Percentiles rank a stretch among this genome's conserved stretches.
Evolutionary conservation across 306 rosid genomes (phyloP).

Genomic region (Abrus pulchellus): DNA sequence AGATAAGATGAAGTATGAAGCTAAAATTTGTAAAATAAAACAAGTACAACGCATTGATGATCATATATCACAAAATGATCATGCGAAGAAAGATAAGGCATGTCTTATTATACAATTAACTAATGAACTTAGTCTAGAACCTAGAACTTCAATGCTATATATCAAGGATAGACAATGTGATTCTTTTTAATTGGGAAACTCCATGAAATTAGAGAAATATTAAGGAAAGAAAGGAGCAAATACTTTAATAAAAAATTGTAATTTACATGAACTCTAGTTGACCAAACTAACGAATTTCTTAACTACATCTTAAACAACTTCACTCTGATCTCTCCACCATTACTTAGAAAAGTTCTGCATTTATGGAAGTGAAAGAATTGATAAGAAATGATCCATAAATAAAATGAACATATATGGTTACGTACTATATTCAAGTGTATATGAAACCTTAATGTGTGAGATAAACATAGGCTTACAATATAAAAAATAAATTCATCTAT

Average conservation of each 20-base stretch:
- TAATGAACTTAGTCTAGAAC: neutral
- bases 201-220: constrained; percentile 34
- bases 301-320: constrained; percentile 58
- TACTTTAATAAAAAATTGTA: neutral
- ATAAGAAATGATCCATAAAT: neutral
- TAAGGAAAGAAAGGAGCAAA: constrained; percentile 29
- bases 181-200: constrained; percentile 23
- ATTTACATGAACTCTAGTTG: constrained; percentile 86
- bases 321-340: constrained; percentile 91
- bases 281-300: constrained; percentile 67
- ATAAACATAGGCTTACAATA: neutral
- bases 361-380: constrained; percentile 29
- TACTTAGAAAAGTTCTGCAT: constrained; percentile 83
- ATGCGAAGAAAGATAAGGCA: neutral
- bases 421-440: neutral
- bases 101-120: constrained; percentile 3
- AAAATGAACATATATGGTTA: constrained; percentile 27
- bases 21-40: neutral
- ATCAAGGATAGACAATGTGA: constrained; percentile 7
- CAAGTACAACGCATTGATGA: neutral
- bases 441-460: neutral
- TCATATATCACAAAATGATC: neutral
- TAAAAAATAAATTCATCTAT: constrained; percentile 12
- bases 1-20: neutral
- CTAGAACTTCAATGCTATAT: neutral